Percentiles rank a stretch among this genome's conserved stretches.
phyloP scores from a whole-genome alignment of 2,329 filamentous ascomycete genomes.

The Microsporum ferrugineum region DNA sequence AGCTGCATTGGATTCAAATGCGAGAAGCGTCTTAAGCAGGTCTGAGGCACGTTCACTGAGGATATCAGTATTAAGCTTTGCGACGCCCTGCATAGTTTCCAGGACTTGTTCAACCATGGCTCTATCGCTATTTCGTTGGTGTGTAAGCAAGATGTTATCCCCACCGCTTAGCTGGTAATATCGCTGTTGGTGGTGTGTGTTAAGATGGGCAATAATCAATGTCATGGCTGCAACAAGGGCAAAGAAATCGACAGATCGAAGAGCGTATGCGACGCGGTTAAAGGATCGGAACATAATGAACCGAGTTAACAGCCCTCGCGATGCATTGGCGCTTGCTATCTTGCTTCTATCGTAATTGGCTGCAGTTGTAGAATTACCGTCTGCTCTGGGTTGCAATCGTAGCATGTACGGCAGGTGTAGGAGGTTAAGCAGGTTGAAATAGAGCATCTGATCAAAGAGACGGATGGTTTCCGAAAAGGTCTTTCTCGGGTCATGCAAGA shows the following conservation, averaged over 20 bases:
- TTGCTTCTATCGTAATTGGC: conserved; percentile 40
- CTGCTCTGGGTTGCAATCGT: conserved; percentile 16
- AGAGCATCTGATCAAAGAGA: conserved; percentile 39
- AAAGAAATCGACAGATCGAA: conserved; percentile 21
- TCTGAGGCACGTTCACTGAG: conserved; percentile 19
- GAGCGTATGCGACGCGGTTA: conserved; percentile 16
- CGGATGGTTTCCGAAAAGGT: conserved; percentile 25
- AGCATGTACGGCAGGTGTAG: conserved; percentile 48
- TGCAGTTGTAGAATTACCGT: conserved; percentile 15
- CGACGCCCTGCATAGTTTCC: conserved; percentile 26
- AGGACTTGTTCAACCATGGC: conserved; percentile 30
- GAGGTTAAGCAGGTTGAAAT: conserved; percentile 42
- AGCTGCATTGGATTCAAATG: conserved; percentile 8
- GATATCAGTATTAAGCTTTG: conserved; percentile 21
- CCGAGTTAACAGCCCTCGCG: conserved; percentile 40
- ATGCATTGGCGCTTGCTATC: conserved; percentile 40
- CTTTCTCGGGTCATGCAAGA: conserved; percentile 9
- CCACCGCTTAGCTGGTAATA: neutral
- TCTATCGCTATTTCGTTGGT: conserved; percentile 33
- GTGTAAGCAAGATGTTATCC: conserved; percentile 14
- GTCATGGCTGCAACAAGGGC: conserved; percentile 20
- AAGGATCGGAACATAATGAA: conserved; percentile 39
- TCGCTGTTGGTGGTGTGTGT: conserved; percentile 13
- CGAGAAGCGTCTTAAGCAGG: conserved; percentile 16
- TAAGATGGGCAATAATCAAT: conserved; percentile 20